Base-by-base conservation (phyloP, 73 alveolate species). In the Breviolum minutum region DNA sequence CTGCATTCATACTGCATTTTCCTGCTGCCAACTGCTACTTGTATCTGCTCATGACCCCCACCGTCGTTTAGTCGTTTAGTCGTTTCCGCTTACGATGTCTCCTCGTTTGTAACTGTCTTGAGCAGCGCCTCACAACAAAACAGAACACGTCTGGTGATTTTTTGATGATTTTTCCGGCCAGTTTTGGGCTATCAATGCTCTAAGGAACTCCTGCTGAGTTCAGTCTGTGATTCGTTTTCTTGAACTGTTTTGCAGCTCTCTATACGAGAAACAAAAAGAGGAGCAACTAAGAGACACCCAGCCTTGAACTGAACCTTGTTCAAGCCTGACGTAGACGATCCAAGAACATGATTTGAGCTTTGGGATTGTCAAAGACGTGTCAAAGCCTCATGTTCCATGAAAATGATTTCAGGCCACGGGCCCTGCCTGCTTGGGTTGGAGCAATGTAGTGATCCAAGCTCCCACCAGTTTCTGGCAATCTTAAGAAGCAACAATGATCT, bases 381-480 rank as follows among this genome's bases (percentile, higher is more conserved):
- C 87, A 30, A 29, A 11, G 26, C 87, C 26, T 11, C 64, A 11
- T 8, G 22, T 27, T 27, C 63, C 64, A 22, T n/a, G 63, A 29
- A 40, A 40, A 40, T 40, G 71, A 16, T 5, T 13, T 22, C 40
- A 8, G 40, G 19, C 48, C 87, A 11, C 11, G 26, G 10, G 19
- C 6, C 40, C 26, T 8, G 88, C 97, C 98, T 76, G 63, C 80
- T 84, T 92, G 98, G 6, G 89, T 73, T 12, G 98, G 98, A 14
- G 98, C 98, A 74, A 92, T 92, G 98, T 92, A 92, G 69, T 92
- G 98, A 92, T 92, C 98, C 63, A 92, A 60, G 90, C 98, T 92
- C 29, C 98, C 98, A 30, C 98, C 98, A 19, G 98, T 92, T 79
- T 92, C 98, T 90, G 66, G 63, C 88, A 40, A 40, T 40, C 3